Percentiles rank a stretch among this genome's conserved stretches.
phyloP scores from a whole-genome alignment of 306 rosid species.

The Cicer judaicum region DNA sequence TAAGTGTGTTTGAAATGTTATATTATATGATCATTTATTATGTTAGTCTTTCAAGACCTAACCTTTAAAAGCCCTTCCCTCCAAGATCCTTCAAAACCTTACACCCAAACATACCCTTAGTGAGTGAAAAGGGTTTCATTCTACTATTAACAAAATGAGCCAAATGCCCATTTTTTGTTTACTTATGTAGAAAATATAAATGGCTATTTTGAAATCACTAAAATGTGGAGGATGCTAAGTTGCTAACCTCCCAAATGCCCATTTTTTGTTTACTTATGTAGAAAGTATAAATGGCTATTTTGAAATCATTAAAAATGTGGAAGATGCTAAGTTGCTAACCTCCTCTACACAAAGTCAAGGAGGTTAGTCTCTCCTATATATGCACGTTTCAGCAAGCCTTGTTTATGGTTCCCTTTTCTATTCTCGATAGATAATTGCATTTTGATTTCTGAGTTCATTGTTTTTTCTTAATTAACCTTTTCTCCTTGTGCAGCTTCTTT shows the following conservation, averaged over 20 bases:
- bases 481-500: conserved; percentile 80
- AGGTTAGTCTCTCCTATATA: not conserved
- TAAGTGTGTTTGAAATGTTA: too few relatives aligned
- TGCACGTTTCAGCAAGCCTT: not conserved
- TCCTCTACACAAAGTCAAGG: conserved; percentile 18
- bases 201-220: conserved; percentile 26
- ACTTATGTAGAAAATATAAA: not conserved
- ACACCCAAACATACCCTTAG: too few relatives aligned
- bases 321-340: conserved; percentile 28
- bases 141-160: conserved; percentile 13
- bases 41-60: too few relatives aligned
- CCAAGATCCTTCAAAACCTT: too few relatives aligned
- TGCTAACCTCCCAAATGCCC: conserved; percentile 36
- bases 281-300: conserved; percentile 34
- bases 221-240: conserved; percentile 21
- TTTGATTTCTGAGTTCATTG: not conserved
- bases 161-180: conserved; percentile 30
- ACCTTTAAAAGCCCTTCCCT: too few relatives aligned
- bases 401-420: conserved; percentile 28
- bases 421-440: conserved; percentile 6
- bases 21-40: too few relatives aligned
- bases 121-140: not conserved
- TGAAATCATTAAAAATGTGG: conserved; percentile 12
- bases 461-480: conserved; percentile 48
- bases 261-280: not conserved